Percentiles rank a stretch among this genome's conserved stretches.
Evolutionary conservation across 75 land plant species (phyloP).

Genomic region (Azolla pinnata): DNA sequence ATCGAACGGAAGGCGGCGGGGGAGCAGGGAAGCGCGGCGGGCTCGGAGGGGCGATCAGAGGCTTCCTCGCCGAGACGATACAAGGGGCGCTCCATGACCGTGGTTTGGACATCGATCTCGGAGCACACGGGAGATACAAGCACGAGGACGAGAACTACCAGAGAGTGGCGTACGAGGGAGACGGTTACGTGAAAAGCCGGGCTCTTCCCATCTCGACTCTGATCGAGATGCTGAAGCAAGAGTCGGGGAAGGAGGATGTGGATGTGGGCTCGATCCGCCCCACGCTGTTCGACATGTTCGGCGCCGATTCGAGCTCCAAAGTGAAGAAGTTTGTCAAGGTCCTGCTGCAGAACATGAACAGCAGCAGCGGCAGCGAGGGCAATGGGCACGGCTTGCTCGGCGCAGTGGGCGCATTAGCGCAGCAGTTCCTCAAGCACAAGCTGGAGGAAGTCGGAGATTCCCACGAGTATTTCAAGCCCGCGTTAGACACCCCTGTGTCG

Average conservation of each 20-base stretch:
- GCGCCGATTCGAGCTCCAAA: constrained; percentile 88
- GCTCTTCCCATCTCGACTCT: constrained; percentile 73
- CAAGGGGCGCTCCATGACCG: constrained; percentile 28
- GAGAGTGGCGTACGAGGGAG: background rate
- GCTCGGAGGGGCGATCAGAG: constrained; percentile 19
- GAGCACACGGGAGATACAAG: background rate
- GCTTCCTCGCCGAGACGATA: constrained; percentile 13
- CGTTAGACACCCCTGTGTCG: constrained; percentile 35
- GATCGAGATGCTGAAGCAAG: constrained; percentile 71
- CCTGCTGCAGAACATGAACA: constrained; percentile 32
- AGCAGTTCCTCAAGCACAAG: constrained; percentile 67
- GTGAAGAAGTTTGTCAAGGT: constrained; percentile 94
- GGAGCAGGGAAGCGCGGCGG: constrained; percentile 10
- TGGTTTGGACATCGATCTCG: constrained; percentile 19
- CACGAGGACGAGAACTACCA: constrained; percentile 4
- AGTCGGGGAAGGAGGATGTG: constrained; percentile 77
- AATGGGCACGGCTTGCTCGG: constrained; percentile 42
- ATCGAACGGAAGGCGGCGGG: background rate
- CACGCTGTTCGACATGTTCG: constrained; percentile 77
- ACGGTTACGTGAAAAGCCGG: constrained; percentile 32
- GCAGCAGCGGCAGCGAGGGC: constrained; percentile 10
- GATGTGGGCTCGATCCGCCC: constrained; percentile 79
- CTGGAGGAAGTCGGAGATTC: constrained; percentile 43
- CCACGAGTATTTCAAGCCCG: constrained; percentile 45
- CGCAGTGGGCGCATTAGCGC: constrained; percentile 54